Conservation (phyloP, 352 stramenopile genomes). For the Globisporangium middletonii region DNA sequence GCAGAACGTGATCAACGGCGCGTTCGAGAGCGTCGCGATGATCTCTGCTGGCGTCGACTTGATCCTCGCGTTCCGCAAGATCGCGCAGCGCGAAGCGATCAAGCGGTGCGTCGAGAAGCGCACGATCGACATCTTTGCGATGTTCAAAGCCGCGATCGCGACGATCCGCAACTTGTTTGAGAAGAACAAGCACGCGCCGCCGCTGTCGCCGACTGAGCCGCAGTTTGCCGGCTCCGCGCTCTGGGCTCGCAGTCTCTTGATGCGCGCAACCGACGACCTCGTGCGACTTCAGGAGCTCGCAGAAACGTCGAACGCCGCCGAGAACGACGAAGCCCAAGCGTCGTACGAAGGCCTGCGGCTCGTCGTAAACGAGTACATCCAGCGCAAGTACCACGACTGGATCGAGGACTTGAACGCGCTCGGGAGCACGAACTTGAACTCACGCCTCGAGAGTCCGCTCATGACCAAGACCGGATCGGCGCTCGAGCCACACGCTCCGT, state of each 20-base stretch:
- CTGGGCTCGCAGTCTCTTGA: constrained; percentile 88
- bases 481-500: constrained; percentile 1
- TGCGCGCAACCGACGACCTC: constrained; percentile 73
- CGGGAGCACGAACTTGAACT: constrained; percentile 71
- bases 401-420: constrained; percentile 83
- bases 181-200: constrained; percentile 81
- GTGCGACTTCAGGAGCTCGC: constrained; percentile 63
- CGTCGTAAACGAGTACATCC: constrained; percentile 88
- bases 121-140: constrained; percentile 87
- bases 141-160: constrained; percentile 81
- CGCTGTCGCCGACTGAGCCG: constrained; percentile 86
- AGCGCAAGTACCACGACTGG: constrained; percentile 89
- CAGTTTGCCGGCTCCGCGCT: constrained; percentile 90
- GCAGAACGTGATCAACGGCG: constrained; percentile 93
- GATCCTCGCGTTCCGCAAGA: constrained; percentile 90
- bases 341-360: constrained; percentile 69
- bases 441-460: constrained; percentile 75
- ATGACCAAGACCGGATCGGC: constrained; percentile 71
- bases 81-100: constrained; percentile 91
- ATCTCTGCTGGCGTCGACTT: constrained; percentile 87
- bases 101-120: constrained; percentile 93
- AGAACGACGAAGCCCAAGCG: constrained; percentile 76
- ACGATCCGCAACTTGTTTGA: constrained; percentile 90
- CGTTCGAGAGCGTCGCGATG: constrained; percentile 90
- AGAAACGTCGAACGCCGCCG: constrained; percentile 57